Base-by-base conservation (phyloP, 371 early-diverging fungal species). In the Mucor plumbeus region DNA sequence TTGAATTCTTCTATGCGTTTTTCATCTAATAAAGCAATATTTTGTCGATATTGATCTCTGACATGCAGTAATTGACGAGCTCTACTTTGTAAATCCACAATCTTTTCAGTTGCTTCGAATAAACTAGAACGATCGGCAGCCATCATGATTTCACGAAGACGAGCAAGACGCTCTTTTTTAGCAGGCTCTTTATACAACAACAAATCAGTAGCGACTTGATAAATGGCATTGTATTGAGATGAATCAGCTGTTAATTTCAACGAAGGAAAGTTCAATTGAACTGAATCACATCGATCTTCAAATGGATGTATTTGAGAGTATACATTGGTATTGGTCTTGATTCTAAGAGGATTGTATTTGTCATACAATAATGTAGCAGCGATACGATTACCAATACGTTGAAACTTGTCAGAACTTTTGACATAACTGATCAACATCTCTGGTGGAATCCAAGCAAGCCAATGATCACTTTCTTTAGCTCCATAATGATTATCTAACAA, bases 371-470 rank as follows among this genome's bases (percentile, higher is more conserved):
- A 75, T 31, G 84, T 75, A 0, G 88, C 91, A 11, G 87, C 87
- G 7, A 91, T 78, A 36, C 86, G 80, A 35, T 86, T 80, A 53
- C 92, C 88, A 33, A 94, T 78, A 15, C 89, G 84, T 57, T 86
- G 80, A 61, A 92, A 86, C 59, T 85, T 82, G 41, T 79, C 76
- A 17, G 71, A 75, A 54, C 34, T 55, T 9, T 53, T 74, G 74
- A 69, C 5, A 80, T 65, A 65, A 26, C 31, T 61, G 68, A 68
- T 68, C 3, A 95, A 73, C 70, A 91, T 88, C 68, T 96, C 96
- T 5, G 93, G 76, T 4, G 95, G 94, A 13, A 92, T 84, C 96
- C 96, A 96, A 0, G 90, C 81, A 0, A 92, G 89, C 94, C 95
- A 94, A 50, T 88, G 83, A 5, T 82, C 71, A n/a, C 66, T 76